phyloP scores from a whole-genome alignment of 2,329 filamentous ascomycete species.

The Calonectria naviculata region DNA sequence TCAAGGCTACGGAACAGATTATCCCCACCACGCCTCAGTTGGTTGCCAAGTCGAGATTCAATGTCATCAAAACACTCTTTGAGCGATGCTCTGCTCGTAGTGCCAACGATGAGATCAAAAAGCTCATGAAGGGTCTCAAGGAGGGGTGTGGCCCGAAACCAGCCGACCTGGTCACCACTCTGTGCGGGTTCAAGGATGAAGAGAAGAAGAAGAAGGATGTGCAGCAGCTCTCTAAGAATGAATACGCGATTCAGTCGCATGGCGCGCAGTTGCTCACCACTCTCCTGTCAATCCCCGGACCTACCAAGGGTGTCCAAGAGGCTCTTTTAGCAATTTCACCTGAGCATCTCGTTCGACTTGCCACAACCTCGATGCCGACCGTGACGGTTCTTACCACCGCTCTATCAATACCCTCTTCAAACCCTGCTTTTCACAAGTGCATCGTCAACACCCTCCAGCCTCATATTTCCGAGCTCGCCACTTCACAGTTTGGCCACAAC shows the following conservation, averaged over 20 bases:
- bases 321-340: constrained; percentile 71
- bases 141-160: constrained; percentile 60
- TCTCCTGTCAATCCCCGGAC: constrained; percentile 80
- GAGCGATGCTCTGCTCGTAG: constrained; percentile 82
- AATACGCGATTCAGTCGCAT: constrained; percentile 68
- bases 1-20: constrained; percentile 77
- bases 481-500: constrained; percentile 62
- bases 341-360: constrained; percentile 71
- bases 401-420: constrained; percentile 58
- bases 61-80: constrained; percentile 83
- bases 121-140: constrained; percentile 59
- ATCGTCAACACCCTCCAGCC: constrained; percentile 61
- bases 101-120: constrained; percentile 62
- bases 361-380: constrained; percentile 64
- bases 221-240: constrained; percentile 65
- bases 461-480: constrained; percentile 57
- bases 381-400: constrained; percentile 63
- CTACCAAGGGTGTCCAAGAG: constrained; percentile 78
- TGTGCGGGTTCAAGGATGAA: constrained; percentile 58
- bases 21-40: constrained; percentile 78
- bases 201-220: constrained; percentile 50
- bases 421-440: constrained; percentile 66
- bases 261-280: constrained; percentile 84
- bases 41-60: constrained; percentile 79
- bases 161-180: constrained; percentile 59